Evolutionary conservation across 805 yeast genomes (phyloP).

Genomic region (Candida boleticola): DNA sequence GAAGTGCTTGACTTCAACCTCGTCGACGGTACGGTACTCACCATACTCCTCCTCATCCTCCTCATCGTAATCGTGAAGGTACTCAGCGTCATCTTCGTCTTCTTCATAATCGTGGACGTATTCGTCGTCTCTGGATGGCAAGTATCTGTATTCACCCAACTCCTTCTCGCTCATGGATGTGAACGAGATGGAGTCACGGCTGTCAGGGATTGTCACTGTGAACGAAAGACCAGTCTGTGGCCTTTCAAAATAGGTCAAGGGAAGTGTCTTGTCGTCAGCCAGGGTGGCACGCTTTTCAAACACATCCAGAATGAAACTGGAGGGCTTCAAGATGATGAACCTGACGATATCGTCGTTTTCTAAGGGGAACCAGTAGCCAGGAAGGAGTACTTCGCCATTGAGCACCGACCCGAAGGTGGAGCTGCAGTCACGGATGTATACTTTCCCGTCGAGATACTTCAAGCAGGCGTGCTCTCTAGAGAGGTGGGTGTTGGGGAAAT

Average conservation of each 20-base stretch:
- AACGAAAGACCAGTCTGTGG: slow-evolving; percentile 22
- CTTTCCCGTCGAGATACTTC: slow-evolving; percentile 13
- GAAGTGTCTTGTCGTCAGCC: slow-evolving; percentile 11
- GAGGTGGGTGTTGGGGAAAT: slow-evolving; percentile 32
- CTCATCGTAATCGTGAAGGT: neutral
- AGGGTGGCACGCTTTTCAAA: slow-evolving; percentile 6
- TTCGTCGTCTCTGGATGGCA: slow-evolving; percentile 1
- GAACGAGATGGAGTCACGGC: neutral
- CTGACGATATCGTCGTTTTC: slow-evolving; percentile 29
- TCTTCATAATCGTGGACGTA: neutral
- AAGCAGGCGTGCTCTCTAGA: slow-evolving; percentile 38
- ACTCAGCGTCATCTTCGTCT: neutral
- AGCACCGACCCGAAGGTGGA: slow-evolving; percentile 41
- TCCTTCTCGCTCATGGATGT: neutral
- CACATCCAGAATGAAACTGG: slow-evolving; percentile 16
- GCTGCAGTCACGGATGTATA: slow-evolving; percentile 26
- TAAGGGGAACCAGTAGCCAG: slow-evolving; percentile 16
- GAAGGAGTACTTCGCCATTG: slow-evolving; percentile 23
- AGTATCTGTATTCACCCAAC: neutral
- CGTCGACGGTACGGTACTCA: slow-evolving; percentile 3
- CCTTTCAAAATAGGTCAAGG: slow-evolving; percentile 17
- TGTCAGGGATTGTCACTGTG: slow-evolving; percentile 8
- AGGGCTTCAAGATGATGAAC: slow-evolving; percentile 33
- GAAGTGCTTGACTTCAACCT: neutral
- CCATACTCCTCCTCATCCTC: slow-evolving; percentile 9